Conservation (phyloP, 176 grass and related monocot species). For the Juncus inflexus region DNA sequence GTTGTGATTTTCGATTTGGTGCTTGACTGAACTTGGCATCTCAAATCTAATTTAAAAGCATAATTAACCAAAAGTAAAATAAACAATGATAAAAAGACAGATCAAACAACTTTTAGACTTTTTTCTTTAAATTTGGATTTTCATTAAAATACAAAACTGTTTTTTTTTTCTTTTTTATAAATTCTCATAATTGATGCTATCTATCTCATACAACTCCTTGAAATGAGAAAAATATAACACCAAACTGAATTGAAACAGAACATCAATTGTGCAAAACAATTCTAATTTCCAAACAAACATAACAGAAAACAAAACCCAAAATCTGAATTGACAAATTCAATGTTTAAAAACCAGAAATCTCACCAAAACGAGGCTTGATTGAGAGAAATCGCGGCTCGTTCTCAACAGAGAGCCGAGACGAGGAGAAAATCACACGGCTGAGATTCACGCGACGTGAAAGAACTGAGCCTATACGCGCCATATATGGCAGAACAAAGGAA, state of each 20-base stretch:
- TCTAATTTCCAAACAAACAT: neutral
- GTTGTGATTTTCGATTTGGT: slow-evolving; percentile 32
- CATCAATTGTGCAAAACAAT: too few species aligned
- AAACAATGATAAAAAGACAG: too few species aligned
- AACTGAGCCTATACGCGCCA: slow-evolving; percentile 27
- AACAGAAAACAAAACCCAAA: neutral
- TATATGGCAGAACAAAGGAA: slow-evolving; percentile 12
- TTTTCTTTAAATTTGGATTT: too few species aligned
- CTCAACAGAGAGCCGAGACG: neutral
- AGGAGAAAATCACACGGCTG: slow-evolving; percentile 14
- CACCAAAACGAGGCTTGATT: slow-evolving; percentile 5
- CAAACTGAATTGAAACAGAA: too few species aligned
- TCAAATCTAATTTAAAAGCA: slow-evolving; percentile 37
- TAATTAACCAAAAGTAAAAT: too few species aligned
- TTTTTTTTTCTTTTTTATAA: too few species aligned
- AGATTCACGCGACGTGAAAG: slow-evolving; percentile 11
- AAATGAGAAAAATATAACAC: too few species aligned
- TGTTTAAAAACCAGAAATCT: neutral
- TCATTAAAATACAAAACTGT: too few species aligned
- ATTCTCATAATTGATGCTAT: too few species aligned
- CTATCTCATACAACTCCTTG: too few species aligned
- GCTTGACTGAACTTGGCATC: slow-evolving; percentile 53
- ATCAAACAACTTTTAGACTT: too few species aligned
- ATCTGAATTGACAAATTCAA: neutral
- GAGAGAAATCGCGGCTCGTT: slow-evolving; percentile 1